Evolutionary conservation across 768 basidiomycete species (phyloP).

Genomic region (Mycena latifolia): DNA sequence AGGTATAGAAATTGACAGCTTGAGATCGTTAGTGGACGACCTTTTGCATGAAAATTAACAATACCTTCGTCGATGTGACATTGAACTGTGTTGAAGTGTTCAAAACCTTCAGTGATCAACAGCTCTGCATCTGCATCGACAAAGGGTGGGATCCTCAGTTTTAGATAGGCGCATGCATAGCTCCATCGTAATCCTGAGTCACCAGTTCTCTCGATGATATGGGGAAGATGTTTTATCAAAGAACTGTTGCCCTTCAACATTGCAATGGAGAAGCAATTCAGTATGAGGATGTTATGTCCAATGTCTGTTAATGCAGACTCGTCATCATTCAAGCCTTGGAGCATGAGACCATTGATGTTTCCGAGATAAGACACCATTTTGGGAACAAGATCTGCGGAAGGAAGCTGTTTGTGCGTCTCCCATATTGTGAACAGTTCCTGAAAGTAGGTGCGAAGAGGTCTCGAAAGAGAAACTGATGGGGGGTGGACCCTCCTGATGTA

Average conservation of each 20-base stretch:
- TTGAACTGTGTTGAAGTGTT: background rate
- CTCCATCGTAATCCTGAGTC: too few species aligned
- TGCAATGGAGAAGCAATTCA: background rate
- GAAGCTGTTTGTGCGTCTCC: background rate
- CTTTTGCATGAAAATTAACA: background rate
- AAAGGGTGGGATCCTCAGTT: too few species aligned
- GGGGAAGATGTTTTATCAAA: background rate
- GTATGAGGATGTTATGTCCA: background rate
- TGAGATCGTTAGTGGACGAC: too few species aligned
- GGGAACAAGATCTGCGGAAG: background rate
- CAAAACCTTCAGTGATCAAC: too few species aligned
- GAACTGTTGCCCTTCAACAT: slow-evolving; percentile 5
- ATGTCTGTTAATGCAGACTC: background rate
- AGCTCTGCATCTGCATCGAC: too few species aligned
- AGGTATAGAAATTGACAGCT: too few species aligned
- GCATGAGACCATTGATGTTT: background rate
- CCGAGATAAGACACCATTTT: background rate
- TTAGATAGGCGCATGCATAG: too few species aligned
- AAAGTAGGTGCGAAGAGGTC: too few species aligned
- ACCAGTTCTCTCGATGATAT: background rate
- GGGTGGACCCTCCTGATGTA: too few species aligned
- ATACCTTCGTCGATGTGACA: background rate
- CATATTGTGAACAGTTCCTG: background rate
- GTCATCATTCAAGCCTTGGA: background rate
- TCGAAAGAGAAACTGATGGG: too few species aligned